Evolutionary conservation across 1,139 yeast genomes (phyloP).

Genomic region (Kodamaea anthophila): DNA sequence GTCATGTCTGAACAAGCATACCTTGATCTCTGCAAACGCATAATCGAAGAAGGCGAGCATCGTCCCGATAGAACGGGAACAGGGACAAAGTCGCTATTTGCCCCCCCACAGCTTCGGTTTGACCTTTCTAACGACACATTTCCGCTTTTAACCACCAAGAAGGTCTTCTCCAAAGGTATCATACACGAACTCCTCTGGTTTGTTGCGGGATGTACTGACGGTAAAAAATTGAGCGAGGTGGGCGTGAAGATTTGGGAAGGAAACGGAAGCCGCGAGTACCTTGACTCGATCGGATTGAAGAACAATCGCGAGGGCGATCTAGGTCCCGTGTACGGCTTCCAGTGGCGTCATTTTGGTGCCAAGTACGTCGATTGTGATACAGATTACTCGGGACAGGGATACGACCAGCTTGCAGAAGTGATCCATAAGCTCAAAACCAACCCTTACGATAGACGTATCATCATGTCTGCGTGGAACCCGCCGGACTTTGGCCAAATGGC

Average conservation of each 20-base stretch:
- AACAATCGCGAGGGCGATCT: conserved; percentile 87
- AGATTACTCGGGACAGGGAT: conserved; percentile 83
- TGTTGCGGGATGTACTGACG: conserved; percentile 84
- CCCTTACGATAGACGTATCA: conserved; percentile 92
- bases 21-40: conserved; percentile 70
- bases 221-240: conserved; percentile 65
- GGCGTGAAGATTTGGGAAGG: conserved; percentile 99
- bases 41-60: conserved; percentile 77
- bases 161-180: conserved; percentile 84
- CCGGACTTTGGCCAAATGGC: conserved; percentile 94
- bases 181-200: conserved; percentile 92
- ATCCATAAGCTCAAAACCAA: conserved; percentile 74
- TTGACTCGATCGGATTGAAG: conserved; percentile 75
- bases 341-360: conserved; percentile 99
- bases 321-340: conserved; percentile 98
- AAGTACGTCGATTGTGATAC: conserved; percentile 78
- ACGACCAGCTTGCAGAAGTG: conserved; percentile 79
- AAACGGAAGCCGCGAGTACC: conserved; percentile 89
- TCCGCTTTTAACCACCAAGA: conserved; percentile 89
- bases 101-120: conserved; percentile 93
- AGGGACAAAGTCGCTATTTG: conserved; percentile 85
- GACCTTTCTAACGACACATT: conserved; percentile 63
- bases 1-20: conserved; percentile 61
- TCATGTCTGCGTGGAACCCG: conserved; percentile 97
- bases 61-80: conserved; percentile 97